These are phyloP conservation scores for Solanum hybrid DNA, from an alignment of 305 asterid genomes.

Conservation along the genomic window DNA sequence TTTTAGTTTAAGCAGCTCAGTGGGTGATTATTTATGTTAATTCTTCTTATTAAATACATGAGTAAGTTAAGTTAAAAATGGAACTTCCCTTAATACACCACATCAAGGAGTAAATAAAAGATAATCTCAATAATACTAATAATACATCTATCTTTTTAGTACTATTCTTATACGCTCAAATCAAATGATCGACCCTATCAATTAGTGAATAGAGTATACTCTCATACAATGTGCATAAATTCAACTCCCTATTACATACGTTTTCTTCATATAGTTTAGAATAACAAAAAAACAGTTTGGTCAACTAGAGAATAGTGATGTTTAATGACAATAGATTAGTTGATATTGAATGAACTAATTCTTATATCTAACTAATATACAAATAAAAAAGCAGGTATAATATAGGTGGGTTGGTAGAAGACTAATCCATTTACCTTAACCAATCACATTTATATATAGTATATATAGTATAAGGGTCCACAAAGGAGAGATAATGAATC, in stretches of 20 bases:
- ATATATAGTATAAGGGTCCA: conserved; percentile 8
- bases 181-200: neutral
- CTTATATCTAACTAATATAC: neutral
- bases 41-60: neutral
- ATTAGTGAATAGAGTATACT: neutral
- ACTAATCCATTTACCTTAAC: conserved; percentile 12
- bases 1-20: neutral
- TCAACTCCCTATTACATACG: neutral
- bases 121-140: neutral
- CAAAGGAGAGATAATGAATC: neutral
- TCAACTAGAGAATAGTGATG: neutral
- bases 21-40: neutral
- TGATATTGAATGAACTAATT: neutral
- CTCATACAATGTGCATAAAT: neutral
- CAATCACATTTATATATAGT: neutral
- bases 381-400: conserved; percentile 21
- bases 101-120: neutral
- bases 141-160: neutral
- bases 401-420: conserved; percentile 21
- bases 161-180: no score
- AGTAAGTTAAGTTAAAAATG: neutral
- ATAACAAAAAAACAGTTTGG: neutral
- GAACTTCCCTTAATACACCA: neutral
- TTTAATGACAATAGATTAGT: neutral
- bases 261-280: neutral